phyloP scores from a whole-genome alignment of 2,329 filamentous ascomycete genomes.

The Penicillium paneum region DNA sequence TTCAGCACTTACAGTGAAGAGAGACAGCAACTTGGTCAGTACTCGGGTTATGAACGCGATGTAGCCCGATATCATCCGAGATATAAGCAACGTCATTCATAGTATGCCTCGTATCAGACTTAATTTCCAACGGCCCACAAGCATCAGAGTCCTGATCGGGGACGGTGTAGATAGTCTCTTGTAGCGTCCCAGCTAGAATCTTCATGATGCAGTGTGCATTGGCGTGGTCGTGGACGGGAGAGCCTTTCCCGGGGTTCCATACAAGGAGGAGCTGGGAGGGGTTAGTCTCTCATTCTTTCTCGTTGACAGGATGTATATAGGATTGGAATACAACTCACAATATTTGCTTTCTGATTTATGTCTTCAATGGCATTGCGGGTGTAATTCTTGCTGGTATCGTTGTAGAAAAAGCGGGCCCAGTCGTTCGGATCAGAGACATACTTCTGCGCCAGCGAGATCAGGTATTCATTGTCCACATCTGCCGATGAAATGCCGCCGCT shows the following conservation, averaged over 20 bases:
- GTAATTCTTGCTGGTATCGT: slow-evolving; percentile 34
- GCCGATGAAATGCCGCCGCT: slow-evolving; percentile 26
- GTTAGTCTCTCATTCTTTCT: background rate
- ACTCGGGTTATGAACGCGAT: slow-evolving; percentile 31
- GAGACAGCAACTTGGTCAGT: slow-evolving; percentile 30
- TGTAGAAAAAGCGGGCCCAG: slow-evolving; percentile 30
- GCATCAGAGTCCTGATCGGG: slow-evolving; percentile 14
- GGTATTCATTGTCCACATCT: slow-evolving; percentile 25
- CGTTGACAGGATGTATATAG: background rate
- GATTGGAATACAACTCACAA: slow-evolving; percentile 18
- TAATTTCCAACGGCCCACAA: slow-evolving; percentile 22
- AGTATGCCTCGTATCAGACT: slow-evolving; percentile 23
- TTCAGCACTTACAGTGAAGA: slow-evolving; percentile 26
- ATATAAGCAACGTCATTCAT: slow-evolving; percentile 35
- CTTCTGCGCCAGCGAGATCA: slow-evolving; percentile 28
- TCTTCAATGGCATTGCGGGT: slow-evolving; percentile 34
- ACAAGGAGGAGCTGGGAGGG: slow-evolving; percentile 28
- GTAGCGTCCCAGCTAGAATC: slow-evolving; percentile 29
- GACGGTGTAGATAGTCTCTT: slow-evolving; percentile 28
- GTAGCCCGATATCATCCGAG: slow-evolving; percentile 32
- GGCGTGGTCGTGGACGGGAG: slow-evolving; percentile 36
- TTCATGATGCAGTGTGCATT: slow-evolving; percentile 41
- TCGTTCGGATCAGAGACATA: slow-evolving; percentile 29
- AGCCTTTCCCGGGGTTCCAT: slow-evolving; percentile 38
- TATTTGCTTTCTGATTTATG: slow-evolving; percentile 34